These are phyloP conservation scores for Colletotrichum australisinense DNA, from an alignment of 2,329 filamentous ascomycete genomes.

Conservation along the genomic window DNA sequence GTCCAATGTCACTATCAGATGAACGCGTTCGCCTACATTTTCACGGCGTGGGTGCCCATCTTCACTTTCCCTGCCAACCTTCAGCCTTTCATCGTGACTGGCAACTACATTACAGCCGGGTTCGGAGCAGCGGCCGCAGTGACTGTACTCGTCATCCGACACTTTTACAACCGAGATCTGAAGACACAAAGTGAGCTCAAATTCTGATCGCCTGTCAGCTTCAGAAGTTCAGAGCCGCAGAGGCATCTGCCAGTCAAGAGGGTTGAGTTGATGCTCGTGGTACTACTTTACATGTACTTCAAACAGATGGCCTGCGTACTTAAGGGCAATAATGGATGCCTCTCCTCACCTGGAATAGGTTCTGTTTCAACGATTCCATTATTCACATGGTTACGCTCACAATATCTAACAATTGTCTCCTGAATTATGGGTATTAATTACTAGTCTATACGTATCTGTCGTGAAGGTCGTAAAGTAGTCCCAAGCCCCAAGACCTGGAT, in stretches of 20 bases:
- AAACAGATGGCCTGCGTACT: too few species aligned
- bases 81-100: conserved; percentile 43
- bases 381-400: neutral
- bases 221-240: neutral
- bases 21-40: conserved; percentile 44
- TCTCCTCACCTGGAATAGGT: neutral
- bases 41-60: conserved; percentile 44
- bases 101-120: conserved; percentile 43
- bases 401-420: neutral
- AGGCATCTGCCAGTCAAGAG: neutral
- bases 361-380: neutral
- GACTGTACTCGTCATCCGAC: conserved; percentile 38
- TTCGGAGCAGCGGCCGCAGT: conserved; percentile 37
- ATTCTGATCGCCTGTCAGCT: neutral
- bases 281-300: neutral
- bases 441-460: neutral
- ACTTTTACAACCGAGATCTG: conserved; percentile 39
- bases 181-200: conserved; percentile 11
- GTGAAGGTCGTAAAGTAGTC: too few species aligned
- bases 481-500: neutral
- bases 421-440: neutral
- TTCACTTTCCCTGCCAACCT: conserved; percentile 44
- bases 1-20: conserved; percentile 30
- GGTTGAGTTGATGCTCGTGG: neutral
- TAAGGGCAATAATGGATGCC: neutral